phyloP scores from a whole-genome alignment of 805 yeast species.

The Hermanozyma aechmeae region DNA sequence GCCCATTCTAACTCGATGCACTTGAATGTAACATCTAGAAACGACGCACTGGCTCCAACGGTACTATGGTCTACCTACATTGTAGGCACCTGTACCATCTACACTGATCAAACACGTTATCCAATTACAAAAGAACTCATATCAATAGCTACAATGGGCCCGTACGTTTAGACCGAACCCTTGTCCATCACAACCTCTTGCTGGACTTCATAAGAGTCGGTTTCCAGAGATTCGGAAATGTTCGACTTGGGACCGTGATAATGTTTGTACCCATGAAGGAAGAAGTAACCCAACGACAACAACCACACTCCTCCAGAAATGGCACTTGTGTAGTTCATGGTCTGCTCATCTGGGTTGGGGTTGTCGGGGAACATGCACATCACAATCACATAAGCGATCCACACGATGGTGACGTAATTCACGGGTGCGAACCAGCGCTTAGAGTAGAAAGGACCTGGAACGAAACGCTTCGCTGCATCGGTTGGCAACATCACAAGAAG shows the following conservation, averaged over 20 bases:
- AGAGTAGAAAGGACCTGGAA: neutral
- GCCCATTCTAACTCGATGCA: too few relatives aligned
- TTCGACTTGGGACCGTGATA: slow-evolving; percentile 4
- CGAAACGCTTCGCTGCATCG: neutral
- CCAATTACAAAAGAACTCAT: too few relatives aligned
- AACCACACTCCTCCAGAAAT: neutral
- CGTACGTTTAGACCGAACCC: too few relatives aligned
- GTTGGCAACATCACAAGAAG: neutral
- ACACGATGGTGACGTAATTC: neutral
- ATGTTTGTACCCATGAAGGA: slow-evolving; percentile 38
- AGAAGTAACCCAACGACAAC: slow-evolving; percentile 32
- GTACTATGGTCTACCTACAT: too few relatives aligned
- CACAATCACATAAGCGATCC: neutral
- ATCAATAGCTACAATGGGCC: too few relatives aligned
- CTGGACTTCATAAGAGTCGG: too few relatives aligned
- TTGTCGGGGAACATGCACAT: neutral
- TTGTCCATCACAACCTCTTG: too few relatives aligned
- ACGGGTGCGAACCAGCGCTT: neutral
- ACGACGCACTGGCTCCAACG: too few relatives aligned
- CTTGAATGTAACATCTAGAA: too few relatives aligned
- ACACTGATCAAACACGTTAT: too few relatives aligned
- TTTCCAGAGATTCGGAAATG: too few relatives aligned
- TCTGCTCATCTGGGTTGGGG: neutral
- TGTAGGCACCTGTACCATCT: too few relatives aligned
- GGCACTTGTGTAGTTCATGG: neutral